A percentile compares a stretch with the other conserved stretches of the same genome.
These are phyloP conservation scores for Magnaporthales sp. DNA, from an alignment of 2,329 filamentous ascomycete species.

Conservation along the genomic window DNA sequence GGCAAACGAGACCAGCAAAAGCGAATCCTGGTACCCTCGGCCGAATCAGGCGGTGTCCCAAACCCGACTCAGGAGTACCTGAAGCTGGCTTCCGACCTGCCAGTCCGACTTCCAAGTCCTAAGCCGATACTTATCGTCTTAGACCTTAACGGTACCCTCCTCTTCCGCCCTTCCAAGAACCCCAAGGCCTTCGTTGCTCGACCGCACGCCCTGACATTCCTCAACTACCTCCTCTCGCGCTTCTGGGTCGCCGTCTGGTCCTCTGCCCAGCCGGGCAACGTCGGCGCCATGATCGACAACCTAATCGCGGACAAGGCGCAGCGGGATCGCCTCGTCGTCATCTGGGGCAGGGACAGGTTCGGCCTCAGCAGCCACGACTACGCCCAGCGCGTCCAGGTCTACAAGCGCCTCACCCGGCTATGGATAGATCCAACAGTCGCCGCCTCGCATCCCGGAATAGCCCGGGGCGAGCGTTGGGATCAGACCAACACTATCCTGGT, in stretches of 20 bases:
- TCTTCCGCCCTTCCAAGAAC: conserved; percentile 55
- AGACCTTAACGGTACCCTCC: conserved; percentile 87
- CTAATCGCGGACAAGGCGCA: conserved; percentile 41
- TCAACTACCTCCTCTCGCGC: conserved; percentile 63
- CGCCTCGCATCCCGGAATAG: conserved; percentile 32
- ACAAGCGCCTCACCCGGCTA: conserved; percentile 70
- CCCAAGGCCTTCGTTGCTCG: conserved; percentile 54
- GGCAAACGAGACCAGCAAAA: conserved; percentile 9
- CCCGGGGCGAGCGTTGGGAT: conserved; percentile 48
- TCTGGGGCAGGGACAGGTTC: conserved; percentile 75
- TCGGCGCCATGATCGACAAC: conserved; percentile 54
- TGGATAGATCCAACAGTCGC: conserved; percentile 50
- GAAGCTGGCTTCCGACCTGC: conserved; percentile 35
- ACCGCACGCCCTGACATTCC: conserved; percentile 59
- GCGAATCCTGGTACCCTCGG: conserved; percentile 22
- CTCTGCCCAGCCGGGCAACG: conserved; percentile 68
- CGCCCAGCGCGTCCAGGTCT: conserved; percentile 67
- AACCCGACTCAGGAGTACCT: conserved; percentile 53
- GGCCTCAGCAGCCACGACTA: conserved; percentile 59
- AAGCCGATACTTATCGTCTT: conserved; percentile 71
- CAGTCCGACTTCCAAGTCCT: conserved; percentile 32
- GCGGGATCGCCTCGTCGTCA: conserved; percentile 45
- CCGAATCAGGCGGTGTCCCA: conserved; percentile 49
- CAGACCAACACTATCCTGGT: conserved; percentile 85
- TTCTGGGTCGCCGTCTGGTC: conserved; percentile 89